Conservation (phyloP, 192 early-diverging fungal species). For the Phlyctochytrium planicorne region DNA sequence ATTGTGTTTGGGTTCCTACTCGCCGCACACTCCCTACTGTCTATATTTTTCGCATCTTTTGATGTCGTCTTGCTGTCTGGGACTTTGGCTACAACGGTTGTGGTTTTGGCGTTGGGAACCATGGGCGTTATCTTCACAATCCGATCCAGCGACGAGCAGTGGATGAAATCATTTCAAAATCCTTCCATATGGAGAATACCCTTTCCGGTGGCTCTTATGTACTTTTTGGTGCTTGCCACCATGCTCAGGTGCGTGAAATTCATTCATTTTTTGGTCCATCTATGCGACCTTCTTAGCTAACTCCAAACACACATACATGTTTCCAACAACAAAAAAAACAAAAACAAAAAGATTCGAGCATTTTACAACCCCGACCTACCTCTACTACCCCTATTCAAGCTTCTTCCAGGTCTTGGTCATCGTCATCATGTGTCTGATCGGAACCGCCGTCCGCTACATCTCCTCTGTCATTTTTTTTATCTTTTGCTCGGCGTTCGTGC, state of each 20-base stretch:
- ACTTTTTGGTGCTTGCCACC: neutral
- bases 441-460: neutral
- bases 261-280: too few species aligned
- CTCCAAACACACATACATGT: too few species aligned
- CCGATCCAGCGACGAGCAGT: neutral
- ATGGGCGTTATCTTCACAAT: neutral
- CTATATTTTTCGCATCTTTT: neutral
- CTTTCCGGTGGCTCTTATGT: neutral
- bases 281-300: too few species aligned
- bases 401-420: neutral
- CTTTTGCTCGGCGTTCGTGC: neutral
- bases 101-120: neutral
- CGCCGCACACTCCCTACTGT: neutral
- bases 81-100: neutral
- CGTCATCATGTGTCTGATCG: neutral
- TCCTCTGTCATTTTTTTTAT: neutral
- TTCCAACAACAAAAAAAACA: too few species aligned
- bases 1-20: neutral
- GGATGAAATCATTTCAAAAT: neutral
- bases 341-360: neutral
- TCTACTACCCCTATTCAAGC: neutral
- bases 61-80: neutral
- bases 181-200: neutral
- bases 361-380: neutral
- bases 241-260: neutral